Base-by-base conservation (phyloP, 768 basidiomycete species). In the Amanita rubescens region DNA sequence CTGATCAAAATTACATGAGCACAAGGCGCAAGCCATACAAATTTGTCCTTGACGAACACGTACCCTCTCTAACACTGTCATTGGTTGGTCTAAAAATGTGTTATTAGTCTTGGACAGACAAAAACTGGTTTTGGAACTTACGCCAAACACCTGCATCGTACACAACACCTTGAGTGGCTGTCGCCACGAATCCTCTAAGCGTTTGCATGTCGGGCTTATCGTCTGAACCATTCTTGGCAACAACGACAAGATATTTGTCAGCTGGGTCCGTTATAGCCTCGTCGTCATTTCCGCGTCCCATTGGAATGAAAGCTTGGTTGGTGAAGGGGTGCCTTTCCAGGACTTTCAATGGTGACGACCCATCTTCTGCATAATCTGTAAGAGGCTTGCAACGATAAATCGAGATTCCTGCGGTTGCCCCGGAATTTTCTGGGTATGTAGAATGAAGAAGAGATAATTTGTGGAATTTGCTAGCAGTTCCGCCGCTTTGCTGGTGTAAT, bases 301-400 rank as follows among this genome's bases (percentile, higher is more conserved):
- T 93, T 8, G 96, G 95, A 53, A 97, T 80, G 67, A 98, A 98
- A 5, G 88, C 85, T 66, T 97, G 95, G 59, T 86, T 95, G 11
- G 90, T 94, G 65, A 77, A 87, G 25, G 84, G 78, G 63, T 99
- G 96, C 27, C 94, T 77, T 68, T 99, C 96, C 56, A 98, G 71
- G n/a, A 84, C 76, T 57, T 76, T 77, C 56, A 97, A 68, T 55
- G 74, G 75, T 60, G 82, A 78, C 17, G 69, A 71, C 17, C 80
- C 79, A 25, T 75, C 73, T 30, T 68, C 63, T 8, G 72, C 69
- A 27, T 87, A 72, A 33, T 69, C 70, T 48, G 69, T 55, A 24
- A 71, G 62, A 33, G 69, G 85, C 46, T 84, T 78, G 65, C 90
- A 90, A 38, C 91, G 75, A 68, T 91, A 99, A 15, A 97, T 82